Evolutionary conservation across 2,329 filamentous ascomycete species (phyloP), one percentile per base, ranked within the genome.

Genomic region (Pseudofabraea citricarpa): DNA sequence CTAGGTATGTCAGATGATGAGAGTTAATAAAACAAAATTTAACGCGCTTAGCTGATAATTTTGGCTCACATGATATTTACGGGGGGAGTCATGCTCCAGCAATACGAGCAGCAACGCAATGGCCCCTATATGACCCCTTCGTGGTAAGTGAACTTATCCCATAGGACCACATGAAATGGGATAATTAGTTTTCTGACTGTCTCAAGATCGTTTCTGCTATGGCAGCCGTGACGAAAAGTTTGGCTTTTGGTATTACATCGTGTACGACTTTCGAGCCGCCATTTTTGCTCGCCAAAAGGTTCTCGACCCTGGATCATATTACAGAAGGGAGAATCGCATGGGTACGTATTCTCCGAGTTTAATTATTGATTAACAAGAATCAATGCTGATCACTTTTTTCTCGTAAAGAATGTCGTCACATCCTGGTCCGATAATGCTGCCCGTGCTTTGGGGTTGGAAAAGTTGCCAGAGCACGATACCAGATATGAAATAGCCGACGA

Each of bases 231-330:
- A 85, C 81, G 0, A 72, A 75, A 49, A 81, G 69, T 46, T 71
- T 85, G 10, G 77, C 73, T 0, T 84, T 85, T 45, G 81, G 81
- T 1, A 77, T 85, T 1, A 85, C 81, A 0, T 72, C 80, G 0
- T 74, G 75, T 2, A 83, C 81, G 1, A 83, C 78, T 0, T 85
- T 84, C 46, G 81, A 85, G 56, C 74, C 79, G 57, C 81, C 81
- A 0, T 85, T 83, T 53, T 77, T 83, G 53, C 64, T 85, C 10
- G 81, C 81, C 0, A 61, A 81, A n/a, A 64, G 81, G 15, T 58
- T 85, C 7, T 78, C 74, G 5, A 85, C 81, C 0, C 66, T 84
- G 0, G 81, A 85, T 53, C 81, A 35, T 18, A 4, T 35, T n/a
- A 35, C 31, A 2, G 18, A 35, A n/a, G 31, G 31, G n/a, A 69